These are phyloP conservation scores for Leishmania gerbilli DNA, from an alignment of 208 protist species.

Conservation along the genomic window DNA sequence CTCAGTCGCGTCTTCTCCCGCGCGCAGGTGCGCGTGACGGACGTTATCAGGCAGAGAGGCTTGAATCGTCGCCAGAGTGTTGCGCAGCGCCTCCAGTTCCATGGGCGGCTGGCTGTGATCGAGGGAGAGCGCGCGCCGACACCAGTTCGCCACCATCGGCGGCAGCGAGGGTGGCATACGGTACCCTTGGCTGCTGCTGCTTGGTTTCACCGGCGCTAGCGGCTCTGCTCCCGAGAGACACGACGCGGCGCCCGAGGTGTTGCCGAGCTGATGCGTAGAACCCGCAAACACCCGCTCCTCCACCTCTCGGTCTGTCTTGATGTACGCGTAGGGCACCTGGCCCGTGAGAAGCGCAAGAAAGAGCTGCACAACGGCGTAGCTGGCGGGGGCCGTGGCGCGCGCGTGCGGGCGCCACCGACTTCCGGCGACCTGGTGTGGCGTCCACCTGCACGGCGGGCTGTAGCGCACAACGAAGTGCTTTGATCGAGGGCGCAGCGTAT, in stretches of 20 bases:
- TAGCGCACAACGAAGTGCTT: slow-evolving; percentile 32
- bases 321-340: slow-evolving; percentile 47
- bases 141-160: slow-evolving; percentile 23
- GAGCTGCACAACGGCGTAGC: slow-evolving; percentile 65
- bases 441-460: slow-evolving; percentile 35
- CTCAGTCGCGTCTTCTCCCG: neutral
- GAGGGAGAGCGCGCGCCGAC: slow-evolving; percentile 28
- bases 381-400: slow-evolving; percentile 44
- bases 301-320: slow-evolving; percentile 33
- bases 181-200: slow-evolving; percentile 35
- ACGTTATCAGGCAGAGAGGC: slow-evolving; percentile 10
- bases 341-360: slow-evolving; percentile 54
- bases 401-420: slow-evolving; percentile 74
- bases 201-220: slow-evolving; percentile 15
- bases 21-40: neutral
- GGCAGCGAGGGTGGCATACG: slow-evolving; percentile 36
- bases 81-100: slow-evolving; percentile 31
- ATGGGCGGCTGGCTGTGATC: slow-evolving; percentile 22
- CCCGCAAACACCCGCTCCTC: slow-evolving; percentile 32
- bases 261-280: neutral
- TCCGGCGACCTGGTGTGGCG: slow-evolving; percentile 9
- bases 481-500: neutral
- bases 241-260: neutral
- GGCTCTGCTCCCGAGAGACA: neutral
- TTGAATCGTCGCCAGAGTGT: slow-evolving; percentile 17